Evolutionary conservation across 371 early-diverging fungal genomes (phyloP), one percentile per base, ranked within the genome.

Genomic region (Rhizopus arrhizus): DNA sequence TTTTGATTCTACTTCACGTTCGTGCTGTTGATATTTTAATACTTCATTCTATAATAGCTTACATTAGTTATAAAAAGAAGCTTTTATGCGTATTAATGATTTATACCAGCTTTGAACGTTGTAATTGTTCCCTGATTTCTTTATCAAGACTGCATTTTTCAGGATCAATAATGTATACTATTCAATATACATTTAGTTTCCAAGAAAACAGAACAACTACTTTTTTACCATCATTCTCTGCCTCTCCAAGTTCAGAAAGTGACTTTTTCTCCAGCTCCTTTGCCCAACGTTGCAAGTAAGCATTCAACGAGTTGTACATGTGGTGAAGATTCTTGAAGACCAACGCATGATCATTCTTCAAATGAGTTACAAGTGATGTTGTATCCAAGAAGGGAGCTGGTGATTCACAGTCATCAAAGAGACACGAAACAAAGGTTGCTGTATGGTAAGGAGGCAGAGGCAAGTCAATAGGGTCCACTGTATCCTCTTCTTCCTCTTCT

Each of bases 251-350:
- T 8, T 70, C 73, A 10, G 70, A 64, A 4, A 78, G 35, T 3
- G 67, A 70, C 33, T 69, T 72, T 1, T 58, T 56, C 16, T 62
- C 54, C 8, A 88, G 65, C 53, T 78, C 78, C 42, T 79, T 75
- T 5, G 87, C 85, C 90, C 91, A 94, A 40, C 82, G 83, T 31
- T 68, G 73, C 40, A 95, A 68, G 69, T 95, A 95, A 33, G 80
- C 70, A 55, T 93, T 91, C 55, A 94, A 66, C 9, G 87, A 85
- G 59, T 92, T 88, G 60, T 88, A 85, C 85, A 93, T 91, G 60
- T 94, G 91, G 59, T 87, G 85, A 13, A 91, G 69, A 58, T 93
- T 86, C 64, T 81, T 81, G 64, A 94, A 88, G 4, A 69, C 72
- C 16, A 92, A n/a, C 9, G 75, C 49, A 70, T 95, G 95, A 4